These are phyloP conservation scores for Daldinia grandis DNA, from an alignment of 495 filamentous ascomycete genomes.

Conservation along the genomic window DNA sequence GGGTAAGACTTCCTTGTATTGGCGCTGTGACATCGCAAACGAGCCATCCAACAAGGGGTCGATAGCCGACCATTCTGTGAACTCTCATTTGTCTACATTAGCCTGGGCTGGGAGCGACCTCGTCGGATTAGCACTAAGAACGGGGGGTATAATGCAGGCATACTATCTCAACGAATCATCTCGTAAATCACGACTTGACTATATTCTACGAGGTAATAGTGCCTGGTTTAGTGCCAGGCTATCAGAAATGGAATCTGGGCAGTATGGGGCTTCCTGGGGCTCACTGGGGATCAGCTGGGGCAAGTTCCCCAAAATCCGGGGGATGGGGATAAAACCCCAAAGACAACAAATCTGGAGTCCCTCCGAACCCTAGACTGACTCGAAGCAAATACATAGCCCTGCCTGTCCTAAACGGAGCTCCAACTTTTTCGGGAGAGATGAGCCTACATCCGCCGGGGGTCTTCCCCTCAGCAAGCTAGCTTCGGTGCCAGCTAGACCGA, in stretches of 20 bases:
- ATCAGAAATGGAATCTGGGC: conserved; percentile 14
- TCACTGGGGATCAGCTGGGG: conserved; percentile 15
- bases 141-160: conserved; percentile 21
- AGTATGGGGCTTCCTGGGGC: conserved; percentile 32
- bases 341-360: conserved; percentile 10
- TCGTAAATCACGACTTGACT: conserved; percentile 8
- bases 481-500: conserved; percentile 35
- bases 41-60: conserved; percentile 29
- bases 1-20: conserved; percentile 17
- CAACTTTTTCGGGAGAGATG: conserved; percentile 28
- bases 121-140: conserved; percentile 18
- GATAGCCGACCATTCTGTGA: conserved; percentile 16
- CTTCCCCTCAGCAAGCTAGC: conserved; percentile 32
- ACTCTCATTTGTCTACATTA: conserved; percentile 24
- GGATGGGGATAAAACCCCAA: conserved; percentile 32
- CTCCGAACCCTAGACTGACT: background rate
- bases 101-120: conserved; percentile 25
- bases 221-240: conserved; percentile 19
- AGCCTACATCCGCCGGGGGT: conserved; percentile 14
- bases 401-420: conserved; percentile 18
- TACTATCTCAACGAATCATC: conserved; percentile 25
- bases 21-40: conserved; percentile 28
- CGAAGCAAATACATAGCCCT: conserved; percentile 14
- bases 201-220: conserved; percentile 22
- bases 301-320: conserved; percentile 37